Base-by-base conservation (phyloP, 1,284 basidiomycete genomes). In the Lentinus polychrous region DNA sequence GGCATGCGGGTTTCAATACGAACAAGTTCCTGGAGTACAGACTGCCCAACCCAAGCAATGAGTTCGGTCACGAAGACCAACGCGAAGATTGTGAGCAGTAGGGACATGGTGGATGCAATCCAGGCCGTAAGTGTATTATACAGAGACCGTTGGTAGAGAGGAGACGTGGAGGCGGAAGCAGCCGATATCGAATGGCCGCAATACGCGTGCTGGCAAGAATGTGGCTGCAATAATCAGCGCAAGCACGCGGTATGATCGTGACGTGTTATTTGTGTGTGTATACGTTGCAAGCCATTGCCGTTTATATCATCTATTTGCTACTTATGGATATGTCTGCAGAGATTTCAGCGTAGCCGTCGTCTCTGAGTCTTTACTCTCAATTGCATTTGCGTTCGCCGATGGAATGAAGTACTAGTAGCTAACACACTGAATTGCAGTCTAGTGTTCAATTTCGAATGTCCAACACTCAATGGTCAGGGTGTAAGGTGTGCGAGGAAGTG, bases 21-120 rank as follows among this genome's bases (percentile, higher is more conserved):
- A 57, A 94, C 92, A 50, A 83, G 64, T 49, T 89, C 85, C 51
- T 87, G 75, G 14, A 96, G 74, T 18, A 89, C 84, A 15, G 85
- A 79, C 63, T 91, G 80, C 45, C 93, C 93, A 50, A 94, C 78
- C 91, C 91, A 94, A 48, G 83, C 79, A 52, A 95, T 76, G 54
- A 91, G 70, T 63, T 94, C 86, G 6, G 88, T 85, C 51, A 89
- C 56, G 57, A 94, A 81, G 24, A 91, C 88, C 51, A 93, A 75
- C 20, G 76, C 64, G 62, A 96, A 91, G 53, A 95, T 86, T 34
- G 86, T 78, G 42, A 91, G 59, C 38, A 92, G 81, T 49, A 95
- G 78, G 52, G 85, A 76, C 86, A 89, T 89, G 40, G 47, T 46
- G 39, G 14, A 22, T 20, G 40, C 14, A 33, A 31, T 18, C 20